Conservation (phyloP, 1,139 yeast genomes). For the Kodamaea sp. region DNA sequence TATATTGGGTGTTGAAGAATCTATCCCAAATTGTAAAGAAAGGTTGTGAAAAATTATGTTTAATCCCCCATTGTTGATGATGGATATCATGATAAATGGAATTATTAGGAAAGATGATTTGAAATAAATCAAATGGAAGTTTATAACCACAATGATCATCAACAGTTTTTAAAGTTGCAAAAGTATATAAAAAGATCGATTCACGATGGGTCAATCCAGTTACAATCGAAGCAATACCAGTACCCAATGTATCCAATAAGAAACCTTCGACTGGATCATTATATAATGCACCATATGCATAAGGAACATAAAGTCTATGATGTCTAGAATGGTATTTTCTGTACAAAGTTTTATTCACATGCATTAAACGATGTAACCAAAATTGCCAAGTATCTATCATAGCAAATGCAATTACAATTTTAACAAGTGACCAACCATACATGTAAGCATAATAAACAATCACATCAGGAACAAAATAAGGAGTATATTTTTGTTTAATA, state of each 20-base stretch:
- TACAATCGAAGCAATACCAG: slow-evolving; percentile 72
- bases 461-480: slow-evolving; percentile 41
- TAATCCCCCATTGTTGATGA: slow-evolving; percentile 94
- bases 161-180: slow-evolving; percentile 92
- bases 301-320: slow-evolving; percentile 90
- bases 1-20: slow-evolving; percentile 65
- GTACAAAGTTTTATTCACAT: slow-evolving; percentile 70
- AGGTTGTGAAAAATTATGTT: slow-evolving; percentile 93
- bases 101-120: slow-evolving; percentile 85
- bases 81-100: slow-evolving; percentile 96
- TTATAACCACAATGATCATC: slow-evolving; percentile 98
- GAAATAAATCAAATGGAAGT: slow-evolving; percentile 87
- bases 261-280: slow-evolving; percentile 95
- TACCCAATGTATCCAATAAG: slow-evolving; percentile 83
- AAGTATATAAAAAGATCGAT: slow-evolving; percentile 66
- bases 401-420: slow-evolving; percentile 59
- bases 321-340: slow-evolving; percentile 87
- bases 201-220: slow-evolving; percentile 74
- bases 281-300: slow-evolving; percentile 93
- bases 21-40: slow-evolving; percentile 93
- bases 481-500: slow-evolving; percentile 35
- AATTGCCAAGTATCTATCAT: slow-evolving; percentile 95
- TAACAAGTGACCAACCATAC: slow-evolving; percentile 57
- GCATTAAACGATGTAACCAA: slow-evolving; percentile 86
- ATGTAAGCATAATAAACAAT: slow-evolving; percentile 49